Conservation (phyloP, 495 filamentous ascomycete species). For the Annulohypoxylon stygium region DNA sequence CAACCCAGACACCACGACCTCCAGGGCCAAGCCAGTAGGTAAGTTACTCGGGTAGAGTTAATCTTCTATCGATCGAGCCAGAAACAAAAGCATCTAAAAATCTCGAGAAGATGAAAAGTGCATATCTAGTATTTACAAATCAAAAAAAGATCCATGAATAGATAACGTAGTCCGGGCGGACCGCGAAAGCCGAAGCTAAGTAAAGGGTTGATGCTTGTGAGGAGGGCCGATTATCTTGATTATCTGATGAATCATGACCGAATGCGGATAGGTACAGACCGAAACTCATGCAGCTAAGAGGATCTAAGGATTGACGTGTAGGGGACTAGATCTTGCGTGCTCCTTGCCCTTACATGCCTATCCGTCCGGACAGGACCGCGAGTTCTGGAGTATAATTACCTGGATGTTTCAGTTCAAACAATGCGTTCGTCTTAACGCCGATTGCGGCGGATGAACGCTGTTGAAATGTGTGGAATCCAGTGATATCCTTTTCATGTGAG, state of each 20-base stretch:
- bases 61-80: not conserved
- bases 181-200: slow-evolving; percentile 40
- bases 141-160: slow-evolving; percentile 32
- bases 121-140: slow-evolving; percentile 24
- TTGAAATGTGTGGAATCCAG: slow-evolving; percentile 35
- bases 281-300: slow-evolving; percentile 29
- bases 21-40: slow-evolving; percentile 21
- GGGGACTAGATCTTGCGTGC: slow-evolving; percentile 44
- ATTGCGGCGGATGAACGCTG: slow-evolving; percentile 18
- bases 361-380: slow-evolving; percentile 9
- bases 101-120: slow-evolving; percentile 10
- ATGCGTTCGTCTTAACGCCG: slow-evolving; percentile 22
- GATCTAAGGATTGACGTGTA: slow-evolving; percentile 41
- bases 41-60: slow-evolving; percentile 9
- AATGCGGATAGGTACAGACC: slow-evolving; percentile 39
- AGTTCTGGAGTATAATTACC: slow-evolving; percentile 10
- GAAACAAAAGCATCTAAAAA: not conserved
- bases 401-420: slow-evolving; percentile 5
- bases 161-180: slow-evolving; percentile 26
- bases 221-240: slow-evolving; percentile 49
- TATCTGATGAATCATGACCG: slow-evolving; percentile 52
- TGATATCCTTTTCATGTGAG: slow-evolving; percentile 46
- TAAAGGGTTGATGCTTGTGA: slow-evolving; percentile 20
- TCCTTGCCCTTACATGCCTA: slow-evolving; percentile 39
- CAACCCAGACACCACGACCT: slow-evolving; percentile 25